phyloP scores from a whole-genome alignment of 495 filamentous ascomycete genomes.

The Bryoglossum gracile region DNA sequence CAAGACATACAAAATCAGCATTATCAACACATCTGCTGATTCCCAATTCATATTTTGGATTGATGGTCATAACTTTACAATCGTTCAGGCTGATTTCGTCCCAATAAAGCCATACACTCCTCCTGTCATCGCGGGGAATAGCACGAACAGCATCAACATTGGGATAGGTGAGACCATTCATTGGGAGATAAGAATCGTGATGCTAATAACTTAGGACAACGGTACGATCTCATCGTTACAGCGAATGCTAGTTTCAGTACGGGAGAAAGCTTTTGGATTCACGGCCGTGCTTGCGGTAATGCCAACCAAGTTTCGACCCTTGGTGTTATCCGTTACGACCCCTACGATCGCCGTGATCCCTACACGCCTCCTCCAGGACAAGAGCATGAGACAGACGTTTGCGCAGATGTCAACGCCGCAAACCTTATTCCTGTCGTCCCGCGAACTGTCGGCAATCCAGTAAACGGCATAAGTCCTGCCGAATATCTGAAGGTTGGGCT shows the following conservation, averaged over 20 bases:
- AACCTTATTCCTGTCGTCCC: not conserved
- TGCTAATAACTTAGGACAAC: conserved; percentile 44
- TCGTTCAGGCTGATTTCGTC: conserved; percentile 44
- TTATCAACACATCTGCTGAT: conserved; percentile 32
- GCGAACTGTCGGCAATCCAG: not conserved
- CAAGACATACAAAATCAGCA: conserved; percentile 26
- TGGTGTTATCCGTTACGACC: conserved; percentile 1
- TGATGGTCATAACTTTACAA: conserved; percentile 25
- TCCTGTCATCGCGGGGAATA: not conserved
- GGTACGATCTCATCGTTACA: conserved; percentile 56
- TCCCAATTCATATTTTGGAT: not conserved
- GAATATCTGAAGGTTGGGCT: not conserved
- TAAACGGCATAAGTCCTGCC: not conserved
- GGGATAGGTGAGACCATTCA: conserved; percentile 3
- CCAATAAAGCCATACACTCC: conserved; percentile 40
- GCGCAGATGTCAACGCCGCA: not conserved
- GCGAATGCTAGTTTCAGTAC: not conserved
- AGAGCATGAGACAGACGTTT: not conserved
- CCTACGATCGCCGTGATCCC: not conserved
- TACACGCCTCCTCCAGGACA: not conserved
- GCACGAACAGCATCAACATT: conserved; percentile 10
- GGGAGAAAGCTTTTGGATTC: not conserved
- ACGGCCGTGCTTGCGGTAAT: not conserved
- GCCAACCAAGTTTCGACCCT: not conserved
- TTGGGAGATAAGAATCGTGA: not conserved